These are phyloP conservation scores for Macrolepiota dolichaula DNA, from an alignment of 768 basidiomycete genomes.

Conservation along the genomic window DNA sequence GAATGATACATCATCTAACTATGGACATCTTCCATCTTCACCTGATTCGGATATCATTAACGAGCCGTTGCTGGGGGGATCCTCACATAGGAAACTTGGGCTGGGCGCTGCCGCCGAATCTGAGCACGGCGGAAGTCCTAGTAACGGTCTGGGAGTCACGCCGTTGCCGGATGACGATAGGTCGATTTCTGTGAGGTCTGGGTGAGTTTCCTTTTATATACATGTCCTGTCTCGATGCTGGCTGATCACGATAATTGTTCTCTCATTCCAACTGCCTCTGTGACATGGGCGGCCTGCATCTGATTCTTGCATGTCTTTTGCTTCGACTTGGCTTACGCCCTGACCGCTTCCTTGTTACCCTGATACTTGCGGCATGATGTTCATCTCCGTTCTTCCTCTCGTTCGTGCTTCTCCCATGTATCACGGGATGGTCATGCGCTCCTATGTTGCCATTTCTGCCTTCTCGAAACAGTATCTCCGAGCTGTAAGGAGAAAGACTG, in stretches of 20 bases:
- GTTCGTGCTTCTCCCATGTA: neutral
- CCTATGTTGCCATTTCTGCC: neutral
- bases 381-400: neutral
- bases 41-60: slow-evolving; percentile 37
- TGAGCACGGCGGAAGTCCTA: slow-evolving; percentile 2
- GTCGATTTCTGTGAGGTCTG: neutral
- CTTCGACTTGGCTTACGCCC: neutral
- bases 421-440: too few relatives aligned
- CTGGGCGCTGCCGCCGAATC: slow-evolving; percentile 8
- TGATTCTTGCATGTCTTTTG: neutral
- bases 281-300: neutral
- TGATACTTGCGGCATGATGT: neutral
- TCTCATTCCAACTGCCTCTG: neutral
- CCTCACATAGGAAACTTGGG: slow-evolving; percentile 17
- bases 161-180: neutral
- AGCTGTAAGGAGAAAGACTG: slow-evolving; percentile 5
- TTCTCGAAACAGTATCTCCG: slow-evolving; percentile 2
- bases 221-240: neutral
- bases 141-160: neutral
- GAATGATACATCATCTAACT: slow-evolving; percentile 23
- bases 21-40: slow-evolving; percentile 43
- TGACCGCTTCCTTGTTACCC: neutral
- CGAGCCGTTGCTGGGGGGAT: slow-evolving; percentile 32
- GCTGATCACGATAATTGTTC: neutral
- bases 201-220: slow-evolving; percentile 2